phyloP scores from a whole-genome alignment of 1,284 basidiomycete species.

The Phlebopus sp. region DNA sequence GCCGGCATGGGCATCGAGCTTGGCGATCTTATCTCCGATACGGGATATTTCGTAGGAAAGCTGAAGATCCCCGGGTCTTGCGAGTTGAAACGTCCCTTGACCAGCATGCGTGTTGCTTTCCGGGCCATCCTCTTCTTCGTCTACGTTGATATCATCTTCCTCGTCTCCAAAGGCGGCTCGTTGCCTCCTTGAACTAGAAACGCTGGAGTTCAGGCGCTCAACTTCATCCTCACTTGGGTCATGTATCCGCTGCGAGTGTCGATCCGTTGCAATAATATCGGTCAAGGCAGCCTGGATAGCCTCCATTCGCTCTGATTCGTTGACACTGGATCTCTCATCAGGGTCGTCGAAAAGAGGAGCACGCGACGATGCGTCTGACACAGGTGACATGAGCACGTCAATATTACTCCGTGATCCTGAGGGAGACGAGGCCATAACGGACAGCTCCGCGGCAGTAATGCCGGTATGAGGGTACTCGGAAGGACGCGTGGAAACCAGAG shows the following conservation, averaged over 20 bases:
- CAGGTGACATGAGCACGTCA: slow-evolving; percentile 75
- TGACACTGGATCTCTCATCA: slow-evolving; percentile 57
- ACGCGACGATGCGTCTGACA: slow-evolving; percentile 48
- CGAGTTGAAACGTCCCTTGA: slow-evolving; percentile 61
- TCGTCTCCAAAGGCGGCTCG: slow-evolving; percentile 37
- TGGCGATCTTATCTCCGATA: slow-evolving; percentile 70
- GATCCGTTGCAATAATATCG: slow-evolving; percentile 88
- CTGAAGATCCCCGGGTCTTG: slow-evolving; percentile 83
- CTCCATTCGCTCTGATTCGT: slow-evolving; percentile 79
- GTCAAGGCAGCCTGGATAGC: slow-evolving; percentile 92
- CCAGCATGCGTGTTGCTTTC: slow-evolving; percentile 45
- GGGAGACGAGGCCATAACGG: slow-evolving; percentile 28
- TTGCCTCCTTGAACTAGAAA: slow-evolving; percentile 17
- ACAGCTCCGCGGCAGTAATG: slow-evolving; percentile 8
- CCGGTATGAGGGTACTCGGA: slow-evolving; percentile 7
- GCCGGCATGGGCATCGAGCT: slow-evolving; percentile 75
- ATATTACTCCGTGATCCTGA: slow-evolving; percentile 53
- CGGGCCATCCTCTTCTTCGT: slow-evolving; percentile 39
- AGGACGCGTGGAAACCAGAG: slow-evolving; percentile 24
- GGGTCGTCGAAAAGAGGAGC: slow-evolving; percentile 81
- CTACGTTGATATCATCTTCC: slow-evolving; percentile 35
- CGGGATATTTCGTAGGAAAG: slow-evolving; percentile 80
- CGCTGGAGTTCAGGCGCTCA: slow-evolving; percentile 4
- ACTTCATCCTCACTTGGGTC: slow-evolving; percentile 12
- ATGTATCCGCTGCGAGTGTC: slow-evolving; percentile 34